Base-by-base conservation (phyloP, 441 rosid genomes). In the Pelargonium australe region DNA sequence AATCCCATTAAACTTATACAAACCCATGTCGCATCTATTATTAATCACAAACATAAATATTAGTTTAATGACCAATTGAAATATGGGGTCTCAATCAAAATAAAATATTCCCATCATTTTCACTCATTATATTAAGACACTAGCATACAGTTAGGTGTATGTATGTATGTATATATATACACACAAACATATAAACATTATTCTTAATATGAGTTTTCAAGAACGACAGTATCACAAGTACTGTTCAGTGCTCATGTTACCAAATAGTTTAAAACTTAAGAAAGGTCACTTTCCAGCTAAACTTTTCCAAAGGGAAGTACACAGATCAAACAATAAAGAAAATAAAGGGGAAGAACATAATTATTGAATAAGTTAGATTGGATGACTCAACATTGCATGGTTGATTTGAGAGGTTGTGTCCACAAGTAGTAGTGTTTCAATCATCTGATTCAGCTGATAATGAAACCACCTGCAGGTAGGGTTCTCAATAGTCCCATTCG, bases 341-440 rank as follows among this genome's bases (percentile, higher is more conserved):
- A 73, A 75, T 69, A 74, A 72, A 68, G 44, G 49, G 13, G 3
- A 55, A 23, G 20, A 10, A 19, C 10, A 71, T 2, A 44, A 63
- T 62, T 19, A 28, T 64, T 66, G 57, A 16, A 74, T 34, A 74
- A 74, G 67, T 66, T 25, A 55, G 73, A 77, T 70, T 34, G 64
- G 70, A 53, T 75, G 85, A 78, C 77, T 81, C 78, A 28, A 69
- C 79, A 73, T 31, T 25, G 16, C 80, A 75, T 73, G 77, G 75
- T 64, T 34, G 14, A 14, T 47, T 60, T 47, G 51, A 66, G 65
- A 51, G 53, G 64, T 58, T 11, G 49, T 71, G 49, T 66, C 63
- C 63, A 16, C 6, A 4, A 14, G 43, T 58, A 80, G 63, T 25
- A 37, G 60, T 67, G 73, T 69, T 75, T 1, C 70, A 17, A 58